Percentiles rank a stretch among this genome's conserved stretches.
These are phyloP conservation scores for Lepidium aucheri DNA, from an alignment of 345 rosid species.

Conservation along the genomic window DNA sequence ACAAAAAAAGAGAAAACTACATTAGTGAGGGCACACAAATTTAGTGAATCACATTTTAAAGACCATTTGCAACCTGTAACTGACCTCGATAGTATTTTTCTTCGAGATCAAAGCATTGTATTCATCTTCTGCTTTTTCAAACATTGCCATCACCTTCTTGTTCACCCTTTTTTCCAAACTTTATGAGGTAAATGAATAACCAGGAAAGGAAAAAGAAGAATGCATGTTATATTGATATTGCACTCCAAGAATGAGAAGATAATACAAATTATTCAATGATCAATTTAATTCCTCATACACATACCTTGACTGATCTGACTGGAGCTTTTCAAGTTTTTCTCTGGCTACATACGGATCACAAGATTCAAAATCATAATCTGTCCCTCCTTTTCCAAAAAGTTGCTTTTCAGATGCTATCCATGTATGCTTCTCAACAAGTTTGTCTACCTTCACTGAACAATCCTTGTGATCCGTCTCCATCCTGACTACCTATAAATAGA, in stretches of 20 bases:
- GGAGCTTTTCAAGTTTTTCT: conserved; percentile 76
- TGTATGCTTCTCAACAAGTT: conserved; percentile 83
- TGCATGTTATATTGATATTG: not conserved
- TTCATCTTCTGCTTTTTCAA: conserved; percentile 99
- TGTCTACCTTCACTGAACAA: conserved; percentile 72
- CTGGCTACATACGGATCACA: conserved; percentile 66
- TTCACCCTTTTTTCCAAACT: conserved; percentile 96
- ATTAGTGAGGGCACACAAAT: conserved; percentile 4
- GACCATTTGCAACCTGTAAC: conserved; percentile 3
- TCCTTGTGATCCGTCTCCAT: conserved; percentile 92
- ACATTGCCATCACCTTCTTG: conserved; percentile 98
- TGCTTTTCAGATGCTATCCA: conserved; percentile 95
- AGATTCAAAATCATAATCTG: conserved; percentile 86
- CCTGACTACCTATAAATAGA: conserved; percentile 49
- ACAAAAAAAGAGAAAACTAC: not conserved
- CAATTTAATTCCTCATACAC: not conserved
- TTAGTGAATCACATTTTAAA: conserved; percentile 1
- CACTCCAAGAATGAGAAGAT: not conserved
- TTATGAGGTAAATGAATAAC: conserved; percentile 13
- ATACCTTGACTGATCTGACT: conserved; percentile 84
- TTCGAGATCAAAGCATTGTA: conserved; percentile 81
- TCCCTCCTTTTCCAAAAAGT: conserved; percentile 88
- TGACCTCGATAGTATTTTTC: conserved; percentile 90
- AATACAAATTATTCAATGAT: not conserved
- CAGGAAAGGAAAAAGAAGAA: conserved; percentile 4